Percentiles rank a stretch among this genome's conserved stretches.
Conservation (phyloP, 331 rosid species). For the Ulmus americana region DNA sequence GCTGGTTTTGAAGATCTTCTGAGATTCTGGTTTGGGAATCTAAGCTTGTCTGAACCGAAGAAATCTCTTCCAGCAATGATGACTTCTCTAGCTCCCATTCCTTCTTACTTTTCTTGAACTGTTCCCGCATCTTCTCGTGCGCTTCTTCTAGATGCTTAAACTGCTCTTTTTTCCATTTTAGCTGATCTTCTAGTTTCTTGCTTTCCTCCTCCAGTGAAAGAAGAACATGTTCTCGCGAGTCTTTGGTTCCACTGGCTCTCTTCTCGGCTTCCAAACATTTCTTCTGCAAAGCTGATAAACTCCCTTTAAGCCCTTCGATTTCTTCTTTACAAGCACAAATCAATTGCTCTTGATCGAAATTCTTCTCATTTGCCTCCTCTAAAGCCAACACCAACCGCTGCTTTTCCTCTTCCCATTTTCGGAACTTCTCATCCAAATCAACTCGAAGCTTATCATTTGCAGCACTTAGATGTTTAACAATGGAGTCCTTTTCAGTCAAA, state of each 20-base stretch:
- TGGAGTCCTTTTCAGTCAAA: constrained; percentile 41
- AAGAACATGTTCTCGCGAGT: constrained; percentile 36
- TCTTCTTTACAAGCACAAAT: constrained; percentile 37
- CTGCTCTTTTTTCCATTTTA: constrained; percentile 84
- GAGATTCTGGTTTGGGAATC: constrained; percentile 53
- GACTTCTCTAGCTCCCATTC: constrained; percentile 61
- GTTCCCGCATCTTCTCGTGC: constrained; percentile 38
- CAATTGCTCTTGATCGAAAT: constrained; percentile 43
- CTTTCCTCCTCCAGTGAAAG: constrained; percentile 45
- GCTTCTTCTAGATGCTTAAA: constrained; percentile 70
- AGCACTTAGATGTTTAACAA: constrained; percentile 47
- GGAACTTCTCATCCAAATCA: constrained; percentile 39
- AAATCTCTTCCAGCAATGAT: constrained; percentile 54
- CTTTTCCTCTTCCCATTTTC: constrained; percentile 41
- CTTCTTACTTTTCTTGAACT: constrained; percentile 43
- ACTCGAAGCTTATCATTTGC: constrained; percentile 49
- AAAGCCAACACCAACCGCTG: constrained; percentile 41
- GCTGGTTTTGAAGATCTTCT: constrained; percentile 47
- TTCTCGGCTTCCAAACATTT: constrained; percentile 42
- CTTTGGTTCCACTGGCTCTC: constrained; percentile 30
- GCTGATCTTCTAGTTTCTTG: constrained; percentile 50
- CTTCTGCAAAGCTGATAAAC: constrained; percentile 41
- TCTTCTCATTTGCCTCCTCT: constrained; percentile 54
- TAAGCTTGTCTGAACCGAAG: constrained; percentile 48
- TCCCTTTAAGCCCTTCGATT: constrained; percentile 44